phyloP scores from a whole-genome alignment of 2,329 filamentous ascomycete species.

The Aspergillaceae sp. region DNA sequence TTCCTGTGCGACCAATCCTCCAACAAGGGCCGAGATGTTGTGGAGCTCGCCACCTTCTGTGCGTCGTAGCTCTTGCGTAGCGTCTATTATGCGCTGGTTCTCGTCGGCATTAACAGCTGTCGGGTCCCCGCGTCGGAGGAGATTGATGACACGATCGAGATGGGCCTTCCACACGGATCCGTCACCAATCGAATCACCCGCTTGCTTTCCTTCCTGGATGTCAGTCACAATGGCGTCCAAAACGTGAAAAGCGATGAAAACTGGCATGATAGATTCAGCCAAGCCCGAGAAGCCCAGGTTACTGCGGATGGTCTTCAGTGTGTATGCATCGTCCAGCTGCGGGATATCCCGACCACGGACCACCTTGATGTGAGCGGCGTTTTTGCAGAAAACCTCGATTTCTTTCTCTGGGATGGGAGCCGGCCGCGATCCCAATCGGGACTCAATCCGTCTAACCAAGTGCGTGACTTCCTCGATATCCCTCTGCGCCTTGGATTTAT shows the following conservation, averaged over 20 bases:
- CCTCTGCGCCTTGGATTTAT: conserved; percentile 75
- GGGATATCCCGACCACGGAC: conserved; percentile 57
- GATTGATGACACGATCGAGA: conserved; percentile 19
- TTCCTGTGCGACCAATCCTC: conserved; percentile 94
- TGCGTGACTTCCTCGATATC: conserved; percentile 68
- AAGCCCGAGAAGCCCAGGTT: conserved; percentile 23
- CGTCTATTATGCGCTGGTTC: conserved; percentile 45
- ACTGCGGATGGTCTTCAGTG: conserved; percentile 35
- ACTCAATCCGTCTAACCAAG: conserved; percentile 51
- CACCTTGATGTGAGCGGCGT: conserved; percentile 84
- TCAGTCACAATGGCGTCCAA: conserved; percentile 42
- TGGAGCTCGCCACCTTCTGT: conserved; percentile 80
- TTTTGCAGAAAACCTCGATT: conserved; percentile 90
- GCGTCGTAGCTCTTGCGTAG: conserved; percentile 61
- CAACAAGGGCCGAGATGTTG: conserved; percentile 78
- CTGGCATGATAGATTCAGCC: conserved; percentile 53
- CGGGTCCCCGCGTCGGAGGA: conserved; percentile 32
- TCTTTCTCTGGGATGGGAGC: conserved; percentile 56
- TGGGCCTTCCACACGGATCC: conserved; percentile 24
- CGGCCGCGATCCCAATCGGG: conserved; percentile 39
- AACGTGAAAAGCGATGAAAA: conserved; percentile 58
- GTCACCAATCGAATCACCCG: conserved; percentile 23
- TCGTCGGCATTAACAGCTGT: conserved; percentile 41
- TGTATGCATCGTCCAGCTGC: conserved; percentile 35
- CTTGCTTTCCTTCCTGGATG: conserved; percentile 39